Evolutionary conservation across 2,329 filamentous ascomycete species (phyloP).

Genomic region (Dothideomycetes sp.): DNA sequence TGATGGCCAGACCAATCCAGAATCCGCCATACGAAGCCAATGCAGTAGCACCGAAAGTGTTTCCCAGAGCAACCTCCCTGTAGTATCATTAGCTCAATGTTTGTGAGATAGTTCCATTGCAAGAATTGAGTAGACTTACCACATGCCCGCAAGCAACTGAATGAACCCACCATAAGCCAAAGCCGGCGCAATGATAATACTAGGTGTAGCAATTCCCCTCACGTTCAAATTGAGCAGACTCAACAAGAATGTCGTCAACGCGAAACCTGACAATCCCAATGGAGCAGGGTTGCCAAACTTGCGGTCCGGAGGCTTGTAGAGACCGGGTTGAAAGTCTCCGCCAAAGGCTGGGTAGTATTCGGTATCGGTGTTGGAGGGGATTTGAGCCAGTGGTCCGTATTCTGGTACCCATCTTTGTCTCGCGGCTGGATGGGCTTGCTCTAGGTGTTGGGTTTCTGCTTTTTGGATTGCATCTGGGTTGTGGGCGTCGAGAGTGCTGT

Average conservation of each 20-base stretch:
- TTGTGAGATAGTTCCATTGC: not conserved
- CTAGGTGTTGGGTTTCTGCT: not conserved
- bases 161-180: conserved; percentile 71
- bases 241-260: conserved; percentile 73
- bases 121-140: conserved; percentile 41
- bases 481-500: not conserved
- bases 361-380: conserved; percentile 32
- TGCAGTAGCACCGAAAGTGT: conserved; percentile 77
- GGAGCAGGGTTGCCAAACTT: conserved; percentile 75
- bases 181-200: conserved; percentile 59
- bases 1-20: conserved; percentile 68
- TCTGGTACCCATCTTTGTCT: conserved; percentile 3
- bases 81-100: conserved; percentile 21
- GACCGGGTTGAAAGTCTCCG: conserved; percentile 64
- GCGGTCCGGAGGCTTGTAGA: conserved; percentile 48
- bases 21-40: conserved; percentile 76
- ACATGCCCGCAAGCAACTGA: conserved; percentile 77
- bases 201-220: conserved; percentile 50
- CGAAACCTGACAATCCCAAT: conserved; percentile 68
- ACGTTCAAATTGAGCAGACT: conserved; percentile 63
- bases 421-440: not conserved
- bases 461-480: conserved; percentile 3
- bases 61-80: conserved; percentile 80
- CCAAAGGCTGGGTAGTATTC: conserved; percentile 52
- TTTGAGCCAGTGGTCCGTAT: conserved; percentile 38